These are phyloP conservation scores for Grosmannia serpens DNA, from an alignment of 2,329 filamentous ascomycete species.

Conservation along the genomic window DNA sequence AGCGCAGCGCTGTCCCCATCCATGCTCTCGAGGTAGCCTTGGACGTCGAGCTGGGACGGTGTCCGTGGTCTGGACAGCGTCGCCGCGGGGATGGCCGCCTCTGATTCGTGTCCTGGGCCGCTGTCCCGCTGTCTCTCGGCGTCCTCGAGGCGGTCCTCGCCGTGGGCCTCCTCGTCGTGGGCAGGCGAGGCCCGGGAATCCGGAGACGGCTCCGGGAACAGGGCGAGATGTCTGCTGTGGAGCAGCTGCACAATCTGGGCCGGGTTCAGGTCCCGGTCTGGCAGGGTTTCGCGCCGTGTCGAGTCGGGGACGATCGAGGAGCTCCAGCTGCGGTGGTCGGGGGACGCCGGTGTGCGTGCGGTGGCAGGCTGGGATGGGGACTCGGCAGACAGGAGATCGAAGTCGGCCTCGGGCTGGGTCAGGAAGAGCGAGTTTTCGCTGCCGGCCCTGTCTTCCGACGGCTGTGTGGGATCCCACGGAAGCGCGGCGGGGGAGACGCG, in stretches of 20 bases:
- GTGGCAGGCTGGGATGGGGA: background rate
- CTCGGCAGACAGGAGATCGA: constrained; percentile 2
- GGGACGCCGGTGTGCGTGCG: background rate
- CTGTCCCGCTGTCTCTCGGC: background rate
- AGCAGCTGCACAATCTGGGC: constrained; percentile 1
- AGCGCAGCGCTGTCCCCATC: background rate
- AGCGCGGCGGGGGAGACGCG: background rate
- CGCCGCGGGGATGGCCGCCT: background rate
- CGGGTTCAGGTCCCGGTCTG: background rate
- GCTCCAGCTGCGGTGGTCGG: background rate
- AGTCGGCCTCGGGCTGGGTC: constrained; percentile 9
- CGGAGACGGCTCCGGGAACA: too few relatives aligned
- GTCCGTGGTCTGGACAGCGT: background rate
- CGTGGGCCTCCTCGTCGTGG: too few relatives aligned
- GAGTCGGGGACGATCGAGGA: constrained; percentile 1
- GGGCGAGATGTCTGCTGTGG: too few relatives aligned
- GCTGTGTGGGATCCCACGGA: background rate
- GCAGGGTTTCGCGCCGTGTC: background rate
- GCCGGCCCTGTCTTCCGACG: background rate
- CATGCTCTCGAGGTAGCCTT: background rate
- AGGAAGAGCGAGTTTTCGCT: constrained; percentile 2
- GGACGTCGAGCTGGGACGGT: background rate
- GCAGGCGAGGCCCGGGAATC: too few relatives aligned
- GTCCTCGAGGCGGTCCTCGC: too few relatives aligned
- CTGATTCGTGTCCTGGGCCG: too few relatives aligned